phyloP scores from a whole-genome alignment of 2,329 filamentous ascomycete genomes.

The Colletotrichum sp. region DNA sequence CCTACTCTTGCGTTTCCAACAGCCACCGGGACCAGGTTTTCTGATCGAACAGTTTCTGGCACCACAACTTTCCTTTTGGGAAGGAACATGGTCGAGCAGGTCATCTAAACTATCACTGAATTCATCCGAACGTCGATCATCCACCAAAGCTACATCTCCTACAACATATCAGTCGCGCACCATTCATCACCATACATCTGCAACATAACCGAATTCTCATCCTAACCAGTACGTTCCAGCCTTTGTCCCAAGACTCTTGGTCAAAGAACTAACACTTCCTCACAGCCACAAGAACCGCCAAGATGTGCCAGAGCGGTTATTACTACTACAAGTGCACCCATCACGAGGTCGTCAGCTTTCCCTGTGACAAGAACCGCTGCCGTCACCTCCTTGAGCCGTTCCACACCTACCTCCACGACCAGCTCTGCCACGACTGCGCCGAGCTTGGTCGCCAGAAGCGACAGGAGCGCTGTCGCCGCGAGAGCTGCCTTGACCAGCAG shows the following conservation, averaged over 20 bases:
- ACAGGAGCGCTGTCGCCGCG: background rate
- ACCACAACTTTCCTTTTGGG: background rate
- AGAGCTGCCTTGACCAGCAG: background rate
- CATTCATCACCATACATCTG: background rate
- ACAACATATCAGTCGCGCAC: background rate
- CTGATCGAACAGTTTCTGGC: background rate
- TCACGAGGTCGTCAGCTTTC: conserved; percentile 11
- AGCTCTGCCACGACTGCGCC: conserved; percentile 21
- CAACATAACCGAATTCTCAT: background rate
- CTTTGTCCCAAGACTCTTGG: background rate
- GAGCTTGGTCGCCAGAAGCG: background rate
- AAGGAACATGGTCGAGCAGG: background rate
- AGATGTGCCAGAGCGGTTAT: conserved; percentile 21
- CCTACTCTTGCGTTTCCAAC: fast-evolving
- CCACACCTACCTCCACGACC: conserved; percentile 7
- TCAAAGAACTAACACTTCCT: background rate
- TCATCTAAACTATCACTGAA: background rate
- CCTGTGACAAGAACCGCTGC: background rate
- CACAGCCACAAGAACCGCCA: background rate
- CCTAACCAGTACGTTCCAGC: background rate
- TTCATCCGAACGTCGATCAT: background rate
- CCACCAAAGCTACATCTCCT: background rate
- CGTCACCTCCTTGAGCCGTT: background rate
- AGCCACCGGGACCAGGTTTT: background rate
- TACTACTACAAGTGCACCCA: conserved; percentile 23